Base-by-base conservation (phyloP, 768 basidiomycete species). In the Glaciozyma antarctica region DNA sequence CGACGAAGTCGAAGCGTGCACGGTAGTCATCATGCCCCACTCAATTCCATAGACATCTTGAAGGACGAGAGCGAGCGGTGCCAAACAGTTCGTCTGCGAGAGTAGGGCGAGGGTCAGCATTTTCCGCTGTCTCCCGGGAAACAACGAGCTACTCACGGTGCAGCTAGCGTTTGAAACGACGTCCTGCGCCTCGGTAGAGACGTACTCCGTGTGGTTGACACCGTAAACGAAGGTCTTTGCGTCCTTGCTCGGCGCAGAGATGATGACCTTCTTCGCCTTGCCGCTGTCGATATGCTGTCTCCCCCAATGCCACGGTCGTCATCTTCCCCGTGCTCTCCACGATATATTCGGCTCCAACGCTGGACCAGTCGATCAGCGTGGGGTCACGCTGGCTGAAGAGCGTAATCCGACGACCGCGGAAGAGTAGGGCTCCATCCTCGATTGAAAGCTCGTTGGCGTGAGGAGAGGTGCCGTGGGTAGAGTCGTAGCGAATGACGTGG, bases 1-100 rank as follows among this genome's bases (percentile, higher is more conserved):
- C 45, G 71, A 72, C 0, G 75, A 68, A 10, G 77, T 78, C 49
- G 71, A 72, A 17, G 77, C 77, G 66, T 78, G 77, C 2, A 78
- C 70, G 16, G 77, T 77, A 5, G 77, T 76, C 74, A 77, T 74
- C 75, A 77, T 76, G 1, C 76, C 77, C 2, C 68, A 70, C 58
- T 75, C 71, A 61, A 78, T 75, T 8, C 77, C 77, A 44, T 75
- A 78, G 0, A 73, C 62, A 15, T 75, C 51, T 41, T 77, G 64
- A 4, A 78, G 65, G 0, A 78, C 73, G 44, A 74, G 71, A 22
- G 77, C 77, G 51, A 78, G 67, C 2, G 77, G 76, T 0, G 77
- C 76, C 5, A 78, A 65, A 62, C 77, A 78, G 65, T 78, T 77
- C 22, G 77, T 78, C 65, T 66, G 58, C n/a, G 12, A 5, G 16